Evolutionary conservation across 768 basidiomycete genomes (phyloP).

Genomic region (Pisolithus sp.): DNA sequence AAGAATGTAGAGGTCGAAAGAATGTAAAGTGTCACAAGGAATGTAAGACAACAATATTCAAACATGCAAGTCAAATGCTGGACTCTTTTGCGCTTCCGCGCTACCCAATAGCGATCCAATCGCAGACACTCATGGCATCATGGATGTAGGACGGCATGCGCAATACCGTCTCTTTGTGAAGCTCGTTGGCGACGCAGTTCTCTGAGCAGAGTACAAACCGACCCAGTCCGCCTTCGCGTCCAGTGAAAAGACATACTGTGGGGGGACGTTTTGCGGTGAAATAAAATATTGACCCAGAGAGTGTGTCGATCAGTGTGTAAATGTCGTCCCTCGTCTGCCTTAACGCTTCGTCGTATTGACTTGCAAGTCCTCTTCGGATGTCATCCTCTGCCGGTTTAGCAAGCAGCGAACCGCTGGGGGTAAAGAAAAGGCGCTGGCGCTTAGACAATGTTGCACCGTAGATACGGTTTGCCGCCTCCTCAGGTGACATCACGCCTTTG

Average conservation of each 20-base stretch:
- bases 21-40: no score
- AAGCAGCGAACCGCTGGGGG: slow-evolving; percentile 13
- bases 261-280: slow-evolving; percentile 12
- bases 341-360: slow-evolving; percentile 1
- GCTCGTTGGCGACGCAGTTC: slow-evolving; percentile 8
- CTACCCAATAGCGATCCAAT: slow-evolving; percentile 1
- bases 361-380: slow-evolving; percentile 3
- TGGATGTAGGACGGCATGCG: slow-evolving; percentile 11
- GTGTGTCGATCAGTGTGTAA: slow-evolving; percentile 14
- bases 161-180: slow-evolving; percentile 17
- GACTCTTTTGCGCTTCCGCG: background rate
- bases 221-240: slow-evolving; percentile 17
- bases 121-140: background rate
- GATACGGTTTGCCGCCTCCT: slow-evolving; percentile 5
- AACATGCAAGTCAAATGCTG: background rate
- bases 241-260: slow-evolving; percentile 16
- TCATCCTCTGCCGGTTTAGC: background rate
- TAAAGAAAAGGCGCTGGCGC: slow-evolving; percentile 6
- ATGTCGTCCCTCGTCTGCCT: background rate
- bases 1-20: no score
- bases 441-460: slow-evolving; percentile 9
- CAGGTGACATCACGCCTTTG: slow-evolving; percentile 12
- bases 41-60: background rate
- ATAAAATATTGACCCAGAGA: slow-evolving; percentile 12
- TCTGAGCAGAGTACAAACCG: slow-evolving; percentile 20